phyloP scores from a whole-genome alignment of 2,329 filamentous ascomycete species.

The Graphium sp. region DNA sequence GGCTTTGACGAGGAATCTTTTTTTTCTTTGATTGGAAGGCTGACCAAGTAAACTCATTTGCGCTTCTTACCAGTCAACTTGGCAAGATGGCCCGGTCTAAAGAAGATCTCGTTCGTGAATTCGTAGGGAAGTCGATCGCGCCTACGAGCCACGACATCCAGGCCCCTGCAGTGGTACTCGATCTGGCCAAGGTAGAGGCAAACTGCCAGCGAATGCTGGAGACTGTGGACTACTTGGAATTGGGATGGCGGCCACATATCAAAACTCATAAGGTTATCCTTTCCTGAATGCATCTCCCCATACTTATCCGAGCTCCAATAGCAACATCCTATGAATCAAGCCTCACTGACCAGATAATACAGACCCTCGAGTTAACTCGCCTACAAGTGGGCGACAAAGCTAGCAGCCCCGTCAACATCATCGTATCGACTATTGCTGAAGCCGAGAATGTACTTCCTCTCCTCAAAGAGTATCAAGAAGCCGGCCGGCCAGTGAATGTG shows the following conservation, averaged over 20 bases:
- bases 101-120: conserved; percentile 11
- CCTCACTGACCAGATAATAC: conserved; percentile 7
- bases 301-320: not conserved
- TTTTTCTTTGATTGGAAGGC: too few species aligned
- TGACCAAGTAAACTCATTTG: too few species aligned
- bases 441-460: conserved; percentile 49
- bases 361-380: conserved; percentile 50
- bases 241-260: conserved; percentile 61
- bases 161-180: conserved; percentile 52
- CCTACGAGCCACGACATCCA: conserved; percentile 27
- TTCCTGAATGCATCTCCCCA: too few species aligned
- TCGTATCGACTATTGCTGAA: conserved; percentile 62
- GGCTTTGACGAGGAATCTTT: too few species aligned
- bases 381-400: conserved; percentile 49
- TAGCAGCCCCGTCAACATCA: conserved; percentile 35
- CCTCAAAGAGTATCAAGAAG: conserved; percentile 36
- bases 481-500: conserved; percentile 42
- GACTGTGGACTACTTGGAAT: conserved; percentile 35
- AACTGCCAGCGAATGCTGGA: conserved; percentile 61
- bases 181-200: conserved; percentile 44
- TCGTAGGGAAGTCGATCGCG: conserved; percentile 39
- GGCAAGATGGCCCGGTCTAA: too few species aligned
- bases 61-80: too few species aligned
- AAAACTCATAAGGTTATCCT: conserved; percentile 71
- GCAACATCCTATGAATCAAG: conserved; percentile 2